These are phyloP conservation scores for Coprinellus aureogranulatus DNA, from an alignment of 768 basidiomycete species.

Conservation along the genomic window DNA sequence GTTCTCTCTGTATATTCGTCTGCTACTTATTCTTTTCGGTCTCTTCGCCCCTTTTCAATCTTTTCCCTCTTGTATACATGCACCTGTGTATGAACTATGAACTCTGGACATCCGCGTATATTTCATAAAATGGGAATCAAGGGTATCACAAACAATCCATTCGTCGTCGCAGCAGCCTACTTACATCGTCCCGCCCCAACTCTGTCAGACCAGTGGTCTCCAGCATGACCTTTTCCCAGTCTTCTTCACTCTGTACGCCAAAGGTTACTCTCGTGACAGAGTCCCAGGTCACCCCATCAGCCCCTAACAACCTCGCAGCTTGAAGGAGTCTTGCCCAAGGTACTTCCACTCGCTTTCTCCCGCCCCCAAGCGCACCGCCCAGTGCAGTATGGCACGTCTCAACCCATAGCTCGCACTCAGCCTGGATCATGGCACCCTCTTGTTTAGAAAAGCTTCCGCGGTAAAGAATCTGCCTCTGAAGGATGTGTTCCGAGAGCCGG, in stretches of 20 bases:
- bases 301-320: constrained; percentile 63
- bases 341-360: constrained; percentile 55
- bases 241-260: constrained; percentile 40
- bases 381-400: constrained; percentile 71
- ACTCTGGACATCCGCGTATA: neutral
- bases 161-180: constrained; percentile 49
- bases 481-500: constrained; percentile 71
- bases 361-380: constrained; percentile 42
- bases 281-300: constrained; percentile 55
- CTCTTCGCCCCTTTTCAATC: constrained; percentile 7
- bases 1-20: constrained; percentile 19
- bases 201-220: constrained; percentile 60
- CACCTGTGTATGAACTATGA: neutral
- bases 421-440: constrained; percentile 61
- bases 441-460: constrained; percentile 62
- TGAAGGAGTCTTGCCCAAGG: constrained; percentile 77
- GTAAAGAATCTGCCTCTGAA: constrained; percentile 79
- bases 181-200: constrained; percentile 60
- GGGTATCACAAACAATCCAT: constrained; percentile 22
- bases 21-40: constrained; percentile 16
- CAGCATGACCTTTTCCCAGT: constrained; percentile 56
- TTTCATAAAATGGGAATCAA: constrained; percentile 7
- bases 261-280: constrained; percentile 48
- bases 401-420: constrained; percentile 81
- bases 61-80: neutral